These are phyloP conservation scores for Clarireedia homoeocarpa DNA, from an alignment of 2,329 filamentous ascomycete species.

Conservation along the genomic window DNA sequence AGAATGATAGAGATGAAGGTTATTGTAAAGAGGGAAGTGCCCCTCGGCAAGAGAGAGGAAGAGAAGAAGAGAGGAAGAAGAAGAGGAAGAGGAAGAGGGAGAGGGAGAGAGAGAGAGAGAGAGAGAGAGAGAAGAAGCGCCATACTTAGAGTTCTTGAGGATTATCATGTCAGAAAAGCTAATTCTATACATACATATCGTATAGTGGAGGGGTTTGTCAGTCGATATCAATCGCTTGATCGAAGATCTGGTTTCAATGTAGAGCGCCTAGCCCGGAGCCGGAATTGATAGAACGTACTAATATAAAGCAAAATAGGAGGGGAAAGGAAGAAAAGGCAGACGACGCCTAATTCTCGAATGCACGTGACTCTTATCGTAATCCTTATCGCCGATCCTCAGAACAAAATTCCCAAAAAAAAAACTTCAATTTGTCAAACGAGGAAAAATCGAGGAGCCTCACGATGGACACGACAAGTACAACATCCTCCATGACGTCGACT, in stretches of 20 bases:
- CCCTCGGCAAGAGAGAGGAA: too few species aligned
- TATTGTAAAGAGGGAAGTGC: too few species aligned
- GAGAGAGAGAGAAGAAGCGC: too few species aligned
- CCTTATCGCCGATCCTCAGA: slow-evolving; percentile 7
- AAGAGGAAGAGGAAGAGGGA: too few species aligned
- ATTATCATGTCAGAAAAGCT: background rate
- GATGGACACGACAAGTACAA: slow-evolving; percentile 36
- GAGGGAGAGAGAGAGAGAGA: too few species aligned
- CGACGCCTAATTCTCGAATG: too few species aligned
- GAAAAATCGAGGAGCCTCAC: slow-evolving; percentile 7
- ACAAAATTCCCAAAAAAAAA: slow-evolving; percentile 5
- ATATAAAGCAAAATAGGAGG: background rate
- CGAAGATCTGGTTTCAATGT: background rate
- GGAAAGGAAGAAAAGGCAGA: background rate
- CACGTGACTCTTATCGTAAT: slow-evolving; percentile 11
- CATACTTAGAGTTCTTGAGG: background rate
- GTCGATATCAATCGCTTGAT: background rate
- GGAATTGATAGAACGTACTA: too few species aligned
- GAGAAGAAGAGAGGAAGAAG: too few species aligned
- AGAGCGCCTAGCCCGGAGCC: too few species aligned
- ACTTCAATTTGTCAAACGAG: slow-evolving; percentile 6
- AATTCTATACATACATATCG: too few species aligned
- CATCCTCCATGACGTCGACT: slow-evolving; percentile 55
- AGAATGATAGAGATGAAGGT: too few species aligned
- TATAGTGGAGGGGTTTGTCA: too few species aligned